Evolutionary conservation across 805 yeast species (phyloP).

Genomic region (Spencermartinsiella europaea): DNA sequence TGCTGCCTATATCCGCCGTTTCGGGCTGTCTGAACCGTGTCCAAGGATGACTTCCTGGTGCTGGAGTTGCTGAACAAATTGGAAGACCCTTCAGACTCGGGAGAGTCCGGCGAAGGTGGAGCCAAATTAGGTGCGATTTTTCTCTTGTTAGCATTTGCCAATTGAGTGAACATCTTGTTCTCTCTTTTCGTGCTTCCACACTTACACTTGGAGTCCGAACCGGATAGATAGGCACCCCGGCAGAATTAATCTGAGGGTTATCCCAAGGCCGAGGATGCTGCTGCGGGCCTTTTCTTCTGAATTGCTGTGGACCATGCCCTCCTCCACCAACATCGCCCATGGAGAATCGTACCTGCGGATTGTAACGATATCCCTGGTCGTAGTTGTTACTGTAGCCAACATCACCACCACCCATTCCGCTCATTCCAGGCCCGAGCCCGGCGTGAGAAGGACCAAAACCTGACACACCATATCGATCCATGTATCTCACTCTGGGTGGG

Average conservation of each 20-base stretch:
- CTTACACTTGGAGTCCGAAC: not conserved
- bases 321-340: too few species aligned
- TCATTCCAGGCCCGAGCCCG: too few species aligned
- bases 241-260: not conserved
- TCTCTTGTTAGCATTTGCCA: not conserved
- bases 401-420: too few species aligned
- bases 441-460: too few species aligned
- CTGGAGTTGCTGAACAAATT: not conserved
- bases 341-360: too few species aligned
- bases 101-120: not conserved
- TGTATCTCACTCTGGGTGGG: conserved; percentile 1
- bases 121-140: not conserved
- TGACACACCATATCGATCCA: too few species aligned
- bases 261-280: too few species aligned
- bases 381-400: too few species aligned
- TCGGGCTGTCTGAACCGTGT: not conserved
- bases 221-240: not conserved
- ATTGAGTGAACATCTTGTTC: too few species aligned
- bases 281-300: too few species aligned
- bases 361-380: too few species aligned
- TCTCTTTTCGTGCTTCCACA: not conserved
- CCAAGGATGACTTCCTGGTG: not conserved
- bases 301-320: too few species aligned
- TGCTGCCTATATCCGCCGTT: not conserved
- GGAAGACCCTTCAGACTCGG: not conserved